A percentile compares a stretch with the other conserved stretches of the same genome.
Evolutionary conservation across 2,329 filamentous ascomycete genomes (phyloP).

Genomic region (Phialemoniopsis sp.): DNA sequence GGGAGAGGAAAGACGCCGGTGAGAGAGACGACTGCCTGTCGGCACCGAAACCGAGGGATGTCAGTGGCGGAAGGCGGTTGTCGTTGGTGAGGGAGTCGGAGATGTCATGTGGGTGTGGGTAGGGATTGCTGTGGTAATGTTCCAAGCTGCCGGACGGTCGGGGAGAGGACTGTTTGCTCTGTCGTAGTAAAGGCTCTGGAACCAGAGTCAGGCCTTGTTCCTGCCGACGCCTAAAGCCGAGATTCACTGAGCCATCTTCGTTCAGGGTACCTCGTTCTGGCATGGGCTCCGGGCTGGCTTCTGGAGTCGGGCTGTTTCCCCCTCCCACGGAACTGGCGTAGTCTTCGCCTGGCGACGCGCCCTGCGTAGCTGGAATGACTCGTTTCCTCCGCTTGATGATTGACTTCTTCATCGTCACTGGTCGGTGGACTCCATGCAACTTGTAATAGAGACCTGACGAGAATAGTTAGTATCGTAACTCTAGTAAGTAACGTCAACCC

Average conservation of each 20-base stretch:
- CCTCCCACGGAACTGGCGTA: conserved; percentile 16
- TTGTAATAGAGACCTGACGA: conserved; percentile 87
- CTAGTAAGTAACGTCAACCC: background rate
- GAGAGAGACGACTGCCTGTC: conserved; percentile 56
- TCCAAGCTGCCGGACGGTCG: conserved; percentile 39
- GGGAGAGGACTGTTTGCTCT: conserved; percentile 38
- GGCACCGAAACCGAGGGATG: conserved; percentile 33
- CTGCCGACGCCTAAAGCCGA: conserved; percentile 49
- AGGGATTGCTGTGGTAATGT: conserved; percentile 40
- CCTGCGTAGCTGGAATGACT: conserved; percentile 74
- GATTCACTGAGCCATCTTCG: conserved; percentile 60
- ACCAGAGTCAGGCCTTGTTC: conserved; percentile 41
- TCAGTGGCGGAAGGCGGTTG: conserved; percentile 54
- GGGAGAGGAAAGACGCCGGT: conserved; percentile 55
- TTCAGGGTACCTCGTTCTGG: conserved; percentile 54
- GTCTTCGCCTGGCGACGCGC: conserved; percentile 31
- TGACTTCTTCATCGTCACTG: conserved; percentile 97
- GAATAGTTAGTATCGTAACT: conserved; percentile 12
- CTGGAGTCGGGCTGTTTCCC: conserved; percentile 18
- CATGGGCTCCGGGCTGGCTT: conserved; percentile 24
- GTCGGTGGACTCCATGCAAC: conserved; percentile 87
- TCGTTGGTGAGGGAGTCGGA: conserved; percentile 46
- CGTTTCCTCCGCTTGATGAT: conserved; percentile 95
- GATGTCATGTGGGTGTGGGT: conserved; percentile 23
- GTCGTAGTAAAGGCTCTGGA: conserved; percentile 37